These are phyloP conservation scores for Pestalotiopsis sp. DNA, from an alignment of 2,329 filamentous ascomycete species.

Conservation along the genomic window DNA sequence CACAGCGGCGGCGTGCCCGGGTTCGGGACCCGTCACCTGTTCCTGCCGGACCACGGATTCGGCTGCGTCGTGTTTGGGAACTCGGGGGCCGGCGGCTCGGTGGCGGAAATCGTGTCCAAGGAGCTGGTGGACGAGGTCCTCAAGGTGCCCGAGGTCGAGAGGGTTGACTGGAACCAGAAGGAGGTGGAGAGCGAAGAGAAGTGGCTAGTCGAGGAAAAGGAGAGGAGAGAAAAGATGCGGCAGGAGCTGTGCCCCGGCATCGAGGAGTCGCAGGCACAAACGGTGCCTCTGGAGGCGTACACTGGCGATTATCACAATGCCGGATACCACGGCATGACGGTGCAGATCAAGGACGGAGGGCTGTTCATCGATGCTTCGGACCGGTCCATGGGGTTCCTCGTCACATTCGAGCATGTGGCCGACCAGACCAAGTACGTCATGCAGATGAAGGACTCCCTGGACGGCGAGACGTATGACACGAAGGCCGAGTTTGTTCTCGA, in stretches of 20 bases:
- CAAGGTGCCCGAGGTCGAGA: not conserved
- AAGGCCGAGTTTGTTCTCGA: constrained; percentile 20
- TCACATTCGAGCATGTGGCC: constrained; percentile 21
- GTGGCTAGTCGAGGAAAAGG: constrained; percentile 17
- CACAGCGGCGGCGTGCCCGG: constrained; percentile 23
- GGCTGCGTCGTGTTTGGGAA: constrained; percentile 10
- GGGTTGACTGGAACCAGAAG: not conserved
- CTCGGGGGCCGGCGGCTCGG: not conserved
- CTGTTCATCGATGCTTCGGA: constrained; percentile 25
- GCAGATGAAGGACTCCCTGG: not conserved
- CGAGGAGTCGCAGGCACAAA: constrained; percentile 13
- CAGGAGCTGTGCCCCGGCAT: not conserved
- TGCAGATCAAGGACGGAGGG: constrained; percentile 19
- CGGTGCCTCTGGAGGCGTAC: constrained; percentile 21
- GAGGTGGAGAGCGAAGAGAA: constrained; percentile 4
- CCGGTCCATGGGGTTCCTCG: constrained; percentile 16
- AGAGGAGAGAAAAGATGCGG: constrained; percentile 1
- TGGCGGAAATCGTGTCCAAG: not conserved
- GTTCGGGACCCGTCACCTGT: constrained; percentile 22
- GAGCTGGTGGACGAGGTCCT: not conserved
- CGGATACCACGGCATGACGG: constrained; percentile 20
- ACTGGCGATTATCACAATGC: constrained; percentile 23
- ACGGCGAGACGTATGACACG: not conserved
- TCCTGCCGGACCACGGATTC: constrained; percentile 20
- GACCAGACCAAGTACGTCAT: constrained; percentile 19